Percentiles rank a stretch among this genome's conserved stretches.
phyloP scores from a whole-genome alignment of 768 basidiomycete genomes.

The Auricularia cornea region DNA sequence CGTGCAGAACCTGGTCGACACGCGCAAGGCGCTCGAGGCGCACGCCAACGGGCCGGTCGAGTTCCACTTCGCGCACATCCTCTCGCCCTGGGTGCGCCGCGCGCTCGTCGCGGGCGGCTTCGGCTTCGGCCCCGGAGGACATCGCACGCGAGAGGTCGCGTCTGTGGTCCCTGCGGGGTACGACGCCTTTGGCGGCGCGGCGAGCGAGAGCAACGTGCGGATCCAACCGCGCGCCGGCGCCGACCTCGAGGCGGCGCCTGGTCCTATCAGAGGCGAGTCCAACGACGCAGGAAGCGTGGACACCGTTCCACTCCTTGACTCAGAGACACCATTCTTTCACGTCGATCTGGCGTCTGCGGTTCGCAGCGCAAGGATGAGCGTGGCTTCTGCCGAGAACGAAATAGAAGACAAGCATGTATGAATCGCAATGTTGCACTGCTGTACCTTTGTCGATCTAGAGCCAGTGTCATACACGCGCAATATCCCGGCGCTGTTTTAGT shows the following conservation, averaged over 20 bases:
- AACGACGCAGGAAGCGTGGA: conserved; percentile 4
- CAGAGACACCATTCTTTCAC: conserved; percentile 83
- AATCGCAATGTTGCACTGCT: no score
- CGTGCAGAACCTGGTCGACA: conserved; percentile 84
- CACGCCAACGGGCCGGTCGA: conserved; percentile 75
- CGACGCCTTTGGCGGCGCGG: conserved; percentile 13
- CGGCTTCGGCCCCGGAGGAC: conserved; percentile 47
- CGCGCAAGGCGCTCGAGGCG: conserved; percentile 74
- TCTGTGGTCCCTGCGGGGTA: conserved; percentile 61
- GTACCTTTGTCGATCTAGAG: no score
- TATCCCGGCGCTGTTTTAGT: no score
- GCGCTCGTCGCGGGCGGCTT: conserved; percentile 87
- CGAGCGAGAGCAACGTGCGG: conserved; percentile 7
- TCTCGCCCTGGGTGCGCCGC: conserved; percentile 90
- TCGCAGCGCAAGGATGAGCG: conserved; percentile 48
- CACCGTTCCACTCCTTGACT: conserved; percentile 10
- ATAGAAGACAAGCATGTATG: no score
- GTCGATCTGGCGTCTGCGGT: conserved; percentile 72
- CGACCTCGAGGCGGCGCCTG: conserved; percentile 8
- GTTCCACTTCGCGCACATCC: conserved; percentile 91
- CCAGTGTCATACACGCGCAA: no score
- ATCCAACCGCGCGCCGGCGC: conserved; percentile 1
- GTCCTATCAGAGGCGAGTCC: background rate
- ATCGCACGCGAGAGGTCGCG: conserved; percentile 49
- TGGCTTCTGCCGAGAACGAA: background rate